A percentile compares a stretch with the other conserved stretches of the same genome.
phyloP scores from a whole-genome alignment of 1,284 basidiomycete species.

The Puccinia novopanici region DNA sequence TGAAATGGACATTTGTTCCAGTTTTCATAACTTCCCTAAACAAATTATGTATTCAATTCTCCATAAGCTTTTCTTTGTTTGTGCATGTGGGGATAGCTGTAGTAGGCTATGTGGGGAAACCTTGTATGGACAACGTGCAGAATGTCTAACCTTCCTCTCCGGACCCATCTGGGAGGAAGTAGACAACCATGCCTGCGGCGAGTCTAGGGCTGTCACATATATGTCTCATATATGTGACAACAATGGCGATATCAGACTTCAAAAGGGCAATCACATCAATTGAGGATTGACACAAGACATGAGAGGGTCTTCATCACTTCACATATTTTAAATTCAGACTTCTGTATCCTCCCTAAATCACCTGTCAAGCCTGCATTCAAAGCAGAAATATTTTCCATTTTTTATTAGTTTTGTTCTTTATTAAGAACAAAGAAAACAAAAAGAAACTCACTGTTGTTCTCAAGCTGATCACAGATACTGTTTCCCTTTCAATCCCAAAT shows the following conservation, averaged over 20 bases:
- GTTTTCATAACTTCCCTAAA: neutral
- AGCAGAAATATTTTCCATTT: neutral
- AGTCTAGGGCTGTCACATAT: no score
- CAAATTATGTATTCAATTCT: neutral
- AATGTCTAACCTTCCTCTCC: no score
- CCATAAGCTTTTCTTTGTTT: conserved; percentile 1
- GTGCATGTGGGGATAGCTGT: neutral
- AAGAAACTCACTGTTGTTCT: neutral
- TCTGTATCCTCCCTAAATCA: conserved; percentile 8
- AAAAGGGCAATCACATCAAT: neutral
- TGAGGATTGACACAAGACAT: conserved; percentile 1
- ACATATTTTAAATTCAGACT: neutral
- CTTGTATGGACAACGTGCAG: no score
- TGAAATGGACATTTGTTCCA: conserved; percentile 1
- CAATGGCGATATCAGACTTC: neutral
- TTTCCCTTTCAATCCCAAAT: conserved; percentile 11
- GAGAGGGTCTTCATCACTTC: neutral
- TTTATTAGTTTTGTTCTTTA: conserved; percentile 4
- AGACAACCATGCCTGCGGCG: no score
- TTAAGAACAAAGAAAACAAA: conserved; percentile 11
- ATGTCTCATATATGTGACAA: neutral
- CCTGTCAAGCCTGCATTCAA: neutral
- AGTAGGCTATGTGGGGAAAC: no score
- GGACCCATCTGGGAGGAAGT: no score
- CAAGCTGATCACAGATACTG: conserved; percentile 12